phyloP scores from a whole-genome alignment of 768 basidiomycete species.

The Pisolithus marmoratus region DNA sequence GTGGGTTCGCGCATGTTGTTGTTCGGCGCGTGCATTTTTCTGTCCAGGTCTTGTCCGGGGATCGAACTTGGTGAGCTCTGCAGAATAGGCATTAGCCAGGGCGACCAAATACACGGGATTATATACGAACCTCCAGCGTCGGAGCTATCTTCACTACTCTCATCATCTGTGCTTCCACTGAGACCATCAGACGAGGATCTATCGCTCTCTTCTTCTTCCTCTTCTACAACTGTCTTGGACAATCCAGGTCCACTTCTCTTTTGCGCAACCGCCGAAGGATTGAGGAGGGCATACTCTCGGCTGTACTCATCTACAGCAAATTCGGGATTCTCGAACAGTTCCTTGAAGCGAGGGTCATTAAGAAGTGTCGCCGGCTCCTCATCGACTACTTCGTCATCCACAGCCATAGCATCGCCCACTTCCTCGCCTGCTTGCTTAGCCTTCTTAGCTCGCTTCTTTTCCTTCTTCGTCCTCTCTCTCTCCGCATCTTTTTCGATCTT shows the following conservation, averaged over 20 bases:
- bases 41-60: slow-evolving; percentile 46
- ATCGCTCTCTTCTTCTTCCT: slow-evolving; percentile 86
- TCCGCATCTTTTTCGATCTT: slow-evolving; percentile 67
- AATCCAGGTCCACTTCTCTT: slow-evolving; percentile 30
- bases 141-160: slow-evolving; percentile 44
- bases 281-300: slow-evolving; percentile 87
- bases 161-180: slow-evolving; percentile 39
- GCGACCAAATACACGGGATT: slow-evolving; percentile 7
- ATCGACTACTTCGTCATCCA: slow-evolving; percentile 20
- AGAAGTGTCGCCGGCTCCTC: slow-evolving; percentile 46
- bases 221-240: slow-evolving; percentile 75
- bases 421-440: slow-evolving; percentile 32
- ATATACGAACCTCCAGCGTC: slow-evolving; percentile 47
- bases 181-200: slow-evolving; percentile 56
- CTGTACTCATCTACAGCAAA: slow-evolving; percentile 87
- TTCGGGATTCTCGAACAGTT: slow-evolving; percentile 85
- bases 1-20: slow-evolving; percentile 38
- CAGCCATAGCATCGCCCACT: slow-evolving; percentile 28
- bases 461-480: slow-evolving; percentile 48
- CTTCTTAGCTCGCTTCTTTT: slow-evolving; percentile 46
- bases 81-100: slow-evolving; percentile 7
- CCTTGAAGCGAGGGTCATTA: slow-evolving; percentile 83
- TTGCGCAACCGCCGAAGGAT: slow-evolving; percentile 75
- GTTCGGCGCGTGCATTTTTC: slow-evolving; percentile 41
- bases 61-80: slow-evolving; percentile 55